Evolutionary conservation across 23 red algal genomes (phyloP), one percentile per base, ranked within the genome.

Genomic region (Gracilaria gracilis): DNA sequence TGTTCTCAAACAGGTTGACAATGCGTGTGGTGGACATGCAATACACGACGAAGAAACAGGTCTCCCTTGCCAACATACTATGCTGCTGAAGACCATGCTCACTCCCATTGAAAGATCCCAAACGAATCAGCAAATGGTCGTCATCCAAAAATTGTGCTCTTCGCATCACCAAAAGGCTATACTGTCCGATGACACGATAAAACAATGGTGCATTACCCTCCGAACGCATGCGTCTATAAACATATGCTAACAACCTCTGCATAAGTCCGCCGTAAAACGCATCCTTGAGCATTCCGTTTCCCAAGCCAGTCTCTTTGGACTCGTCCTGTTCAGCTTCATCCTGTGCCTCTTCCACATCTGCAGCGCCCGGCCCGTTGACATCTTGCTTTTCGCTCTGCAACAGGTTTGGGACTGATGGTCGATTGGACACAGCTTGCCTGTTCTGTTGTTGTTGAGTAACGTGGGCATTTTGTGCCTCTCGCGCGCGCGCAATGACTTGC

Each of bases 61-160:
- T 91, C 40, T 27, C 65, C 16, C 71, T 72, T 19, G 58, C 65
- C 27, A 59, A 9, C 14, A 79, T 73, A 49, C 17, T 50, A 14
- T 33, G 62, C 32, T 59, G 50, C 27, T 62, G 59, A 27, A 29
- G 3, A 29, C 59, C 59, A 62, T 73, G 67, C 24, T 37, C 67
- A 40, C 67, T 73, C 51, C 80, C 73, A 74, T 54, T 76, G 35
- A 51, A 78, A 23, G 88, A 84, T 21, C 85, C 95, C 54, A 96
- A 70, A 25, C 83, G 84, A 47, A 96, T 75, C 37, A 96, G 71
- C 7, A 96, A 47, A 66, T 93, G 88, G 61, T 84, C 75, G 17
- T 84, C 83, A 76, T 96, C 95, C 53, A 96, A 80, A 66, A 96
- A 82, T 50, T 96, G 95, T 36, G 89, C 95, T 51, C 88, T 92